Percentiles rank a stretch among this genome's conserved stretches.
These are phyloP conservation scores for Echeveria elegans DNA, from an alignment of 164 flowering plant genomes.

Conservation along the genomic window DNA sequence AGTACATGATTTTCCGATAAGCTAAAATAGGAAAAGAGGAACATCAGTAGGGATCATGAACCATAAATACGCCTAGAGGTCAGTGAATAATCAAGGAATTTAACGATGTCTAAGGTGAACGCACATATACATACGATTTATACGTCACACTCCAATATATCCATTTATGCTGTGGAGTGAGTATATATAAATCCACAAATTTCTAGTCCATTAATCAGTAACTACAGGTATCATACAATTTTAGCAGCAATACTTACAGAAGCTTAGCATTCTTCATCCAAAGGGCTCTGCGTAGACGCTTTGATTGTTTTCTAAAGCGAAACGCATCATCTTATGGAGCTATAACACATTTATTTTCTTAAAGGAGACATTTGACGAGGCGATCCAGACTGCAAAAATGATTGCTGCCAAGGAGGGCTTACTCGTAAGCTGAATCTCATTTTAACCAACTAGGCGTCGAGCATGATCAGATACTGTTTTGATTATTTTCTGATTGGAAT, in stretches of 20 bases:
- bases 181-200: no score
- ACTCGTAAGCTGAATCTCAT: conserved; percentile 23
- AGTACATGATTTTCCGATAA: no score
- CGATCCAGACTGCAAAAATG: conserved; percentile 39
- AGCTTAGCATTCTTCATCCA: conserved; percentile 87
- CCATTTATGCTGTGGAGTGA: no score
- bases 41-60: no score
- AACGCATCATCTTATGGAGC: conserved; percentile 39
- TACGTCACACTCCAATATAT: no score
- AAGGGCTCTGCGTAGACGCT: conserved; percentile 32
- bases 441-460: background rate
- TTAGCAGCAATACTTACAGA: conserved; percentile 40
- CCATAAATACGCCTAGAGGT: no score
- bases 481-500: background rate
- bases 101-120: no score
- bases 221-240: no score
- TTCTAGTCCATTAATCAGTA: background rate
- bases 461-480: background rate
- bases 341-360: background rate
- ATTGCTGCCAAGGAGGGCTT: conserved; percentile 40
- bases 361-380: conserved; percentile 21
- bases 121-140: no score
- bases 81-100: no score
- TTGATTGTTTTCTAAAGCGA: conserved; percentile 87
- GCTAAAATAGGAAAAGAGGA: no score